phyloP scores from a whole-genome alignment of 1,284 basidiomycete species.

The Pseudozyma sp. region DNA sequence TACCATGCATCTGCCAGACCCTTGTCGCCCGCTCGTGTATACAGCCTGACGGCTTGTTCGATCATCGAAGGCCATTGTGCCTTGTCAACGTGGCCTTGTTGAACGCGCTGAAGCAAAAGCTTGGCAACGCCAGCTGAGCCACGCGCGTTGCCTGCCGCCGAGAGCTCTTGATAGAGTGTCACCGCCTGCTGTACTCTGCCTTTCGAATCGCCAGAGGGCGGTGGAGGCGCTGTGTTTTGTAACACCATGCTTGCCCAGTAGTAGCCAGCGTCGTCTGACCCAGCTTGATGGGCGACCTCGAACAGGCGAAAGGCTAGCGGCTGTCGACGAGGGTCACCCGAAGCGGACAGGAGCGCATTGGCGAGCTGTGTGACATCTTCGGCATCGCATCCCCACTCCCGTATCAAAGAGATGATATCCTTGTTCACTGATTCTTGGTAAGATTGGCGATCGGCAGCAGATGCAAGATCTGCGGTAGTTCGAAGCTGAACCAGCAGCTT shows the following conservation, averaged over 20 bases:
- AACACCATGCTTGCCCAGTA: slow-evolving; percentile 61
- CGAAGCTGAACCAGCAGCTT: slow-evolving; percentile 45
- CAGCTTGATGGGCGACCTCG: slow-evolving; percentile 36
- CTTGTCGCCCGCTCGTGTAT: slow-evolving; percentile 49
- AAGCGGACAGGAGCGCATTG: slow-evolving; percentile 28
- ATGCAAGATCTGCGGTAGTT: slow-evolving; percentile 26
- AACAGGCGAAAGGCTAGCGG: slow-evolving; percentile 48
- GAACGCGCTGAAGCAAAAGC: slow-evolving; percentile 45
- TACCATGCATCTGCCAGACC: slow-evolving; percentile 62
- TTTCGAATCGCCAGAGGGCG: slow-evolving; percentile 22
- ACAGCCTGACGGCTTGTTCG: slow-evolving; percentile 41
- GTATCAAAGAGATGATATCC: slow-evolving; percentile 15
- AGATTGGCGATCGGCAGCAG: slow-evolving; percentile 19
- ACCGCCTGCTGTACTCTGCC: slow-evolving; percentile 40
- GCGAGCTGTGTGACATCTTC: slow-evolving; percentile 32
- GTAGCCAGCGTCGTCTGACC: slow-evolving; percentile 56
- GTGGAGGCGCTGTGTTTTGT: slow-evolving; percentile 42
- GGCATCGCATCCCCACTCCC: slow-evolving; percentile 11
- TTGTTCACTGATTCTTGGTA: slow-evolving; percentile 34
- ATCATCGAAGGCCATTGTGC: slow-evolving; percentile 29
- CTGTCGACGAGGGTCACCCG: slow-evolving; percentile 43
- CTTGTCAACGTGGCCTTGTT: slow-evolving; percentile 28
- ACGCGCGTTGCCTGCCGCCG: slow-evolving; percentile 49
- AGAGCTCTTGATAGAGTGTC: slow-evolving; percentile 47
- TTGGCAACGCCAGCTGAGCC: slow-evolving; percentile 53